Conservation (phyloP, 768 basidiomycete species). For the Mycena latifolia region DNA sequence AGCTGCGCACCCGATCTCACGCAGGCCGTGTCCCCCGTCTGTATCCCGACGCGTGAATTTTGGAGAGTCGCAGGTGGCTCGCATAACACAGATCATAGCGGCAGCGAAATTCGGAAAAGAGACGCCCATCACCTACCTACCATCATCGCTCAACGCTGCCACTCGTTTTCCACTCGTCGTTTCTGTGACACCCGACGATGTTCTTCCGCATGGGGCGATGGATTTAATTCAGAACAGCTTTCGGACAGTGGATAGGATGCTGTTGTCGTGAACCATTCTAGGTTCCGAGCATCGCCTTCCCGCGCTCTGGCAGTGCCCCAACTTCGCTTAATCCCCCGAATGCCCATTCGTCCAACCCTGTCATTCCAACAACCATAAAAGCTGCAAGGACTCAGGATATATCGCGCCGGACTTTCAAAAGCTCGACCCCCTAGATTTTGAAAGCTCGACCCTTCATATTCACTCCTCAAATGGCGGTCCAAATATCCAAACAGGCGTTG, state of each 20-base stretch:
- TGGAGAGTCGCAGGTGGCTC: too few species aligned
- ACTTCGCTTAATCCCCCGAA: not conserved
- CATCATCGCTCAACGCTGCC: too few species aligned
- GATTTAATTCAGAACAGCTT: not conserved
- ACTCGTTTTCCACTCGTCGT: not conserved
- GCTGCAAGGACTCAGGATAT: not conserved
- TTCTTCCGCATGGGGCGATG: too few species aligned
- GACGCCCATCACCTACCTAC: too few species aligned
- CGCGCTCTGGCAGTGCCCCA: not conserved
- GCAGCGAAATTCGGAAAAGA: too few species aligned
- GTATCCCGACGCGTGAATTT: too few species aligned
- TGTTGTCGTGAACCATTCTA: not conserved
- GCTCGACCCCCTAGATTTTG: not conserved
- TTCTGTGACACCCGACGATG: not conserved
- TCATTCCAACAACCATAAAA: not conserved
- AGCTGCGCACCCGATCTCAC: slow-evolving; percentile 17
- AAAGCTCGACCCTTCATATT: not conserved
- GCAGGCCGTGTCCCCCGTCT: not conserved
- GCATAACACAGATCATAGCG: too few species aligned
- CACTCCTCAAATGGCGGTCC: slow-evolving; percentile 2
- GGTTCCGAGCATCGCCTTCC: not conserved
- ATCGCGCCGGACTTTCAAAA: not conserved
- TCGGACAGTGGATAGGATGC: not conserved
- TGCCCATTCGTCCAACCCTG: slow-evolving; percentile 8
- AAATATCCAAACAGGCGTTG: slow-evolving; percentile 4